These are phyloP conservation scores for Irpex rosettiformis DNA, from an alignment of 1,284 basidiomycete species.

Conservation along the genomic window DNA sequence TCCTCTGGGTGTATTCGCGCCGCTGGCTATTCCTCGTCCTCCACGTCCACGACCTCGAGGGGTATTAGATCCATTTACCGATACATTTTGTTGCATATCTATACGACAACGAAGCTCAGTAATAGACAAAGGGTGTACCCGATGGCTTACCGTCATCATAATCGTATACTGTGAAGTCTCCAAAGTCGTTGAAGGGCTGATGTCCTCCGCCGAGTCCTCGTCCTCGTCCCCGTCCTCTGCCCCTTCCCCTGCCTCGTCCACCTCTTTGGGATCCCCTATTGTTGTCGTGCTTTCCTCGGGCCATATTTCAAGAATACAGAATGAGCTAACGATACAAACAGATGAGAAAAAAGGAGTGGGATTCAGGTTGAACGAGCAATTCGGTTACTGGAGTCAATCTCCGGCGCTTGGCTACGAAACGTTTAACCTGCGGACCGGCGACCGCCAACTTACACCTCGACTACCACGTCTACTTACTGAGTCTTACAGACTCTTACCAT, in stretches of 20 bases:
- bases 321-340: conserved; percentile 13
- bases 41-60: background rate
- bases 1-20: background rate
- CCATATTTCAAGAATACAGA: conserved; percentile 23
- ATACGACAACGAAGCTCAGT: background rate
- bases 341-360: background rate
- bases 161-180: conserved; percentile 30
- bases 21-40: background rate
- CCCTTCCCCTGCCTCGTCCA: conserved; percentile 16
- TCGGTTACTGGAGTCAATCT: background rate
- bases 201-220: conserved; percentile 20
- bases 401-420: background rate
- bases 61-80: background rate
- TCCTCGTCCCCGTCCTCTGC: conserved; percentile 25
- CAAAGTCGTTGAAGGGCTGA: conserved; percentile 18
- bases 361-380: background rate
- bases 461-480: conserved; percentile 11
- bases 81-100: background rate
- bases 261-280: background rate
- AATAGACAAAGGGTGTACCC: background rate
- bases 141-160: conserved; percentile 26
- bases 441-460: background rate
- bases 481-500: conserved; percentile 29
- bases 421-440: background rate
- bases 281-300: conserved; percentile 19